These are phyloP conservation scores for Secale cereale DNA, from an alignment of 176 grass and related monocot species.

Conservation along the genomic window DNA sequence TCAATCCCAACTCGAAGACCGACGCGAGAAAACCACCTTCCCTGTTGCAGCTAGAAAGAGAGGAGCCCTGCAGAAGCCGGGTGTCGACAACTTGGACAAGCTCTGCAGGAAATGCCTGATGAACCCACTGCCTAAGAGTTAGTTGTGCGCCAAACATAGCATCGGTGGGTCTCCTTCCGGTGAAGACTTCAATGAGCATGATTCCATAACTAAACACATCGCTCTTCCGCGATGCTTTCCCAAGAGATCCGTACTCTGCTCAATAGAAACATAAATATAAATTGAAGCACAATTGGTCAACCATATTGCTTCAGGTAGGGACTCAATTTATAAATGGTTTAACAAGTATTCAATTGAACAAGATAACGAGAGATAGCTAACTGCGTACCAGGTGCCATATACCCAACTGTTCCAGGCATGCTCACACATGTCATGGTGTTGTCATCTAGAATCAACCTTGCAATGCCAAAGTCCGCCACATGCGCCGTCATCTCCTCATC, in stretches of 20 bases:
- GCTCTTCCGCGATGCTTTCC: background rate
- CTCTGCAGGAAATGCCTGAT: background rate
- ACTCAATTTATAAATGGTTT: background rate
- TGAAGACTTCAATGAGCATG: background rate
- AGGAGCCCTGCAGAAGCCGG: too few species aligned
- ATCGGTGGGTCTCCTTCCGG: background rate
- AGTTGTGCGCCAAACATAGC: background rate
- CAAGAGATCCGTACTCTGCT: background rate
- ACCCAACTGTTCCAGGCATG: background rate
- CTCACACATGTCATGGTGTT: background rate
- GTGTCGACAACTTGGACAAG: too few species aligned
- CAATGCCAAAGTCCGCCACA: background rate
- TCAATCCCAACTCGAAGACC: too few species aligned
- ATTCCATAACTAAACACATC: background rate
- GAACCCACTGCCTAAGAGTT: background rate
- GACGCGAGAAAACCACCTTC: too few species aligned
- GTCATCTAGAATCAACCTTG: background rate
- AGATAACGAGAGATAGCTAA: background rate
- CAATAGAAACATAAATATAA: background rate
- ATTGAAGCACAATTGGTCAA: background rate
- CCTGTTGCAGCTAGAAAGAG: too few species aligned
- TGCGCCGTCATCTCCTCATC: background rate
- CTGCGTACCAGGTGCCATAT: background rate
- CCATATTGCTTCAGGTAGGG: background rate
- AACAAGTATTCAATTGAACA: background rate